Base-by-base conservation (phyloP, 768 basidiomycete genomes). In the Panus rudis region DNA sequence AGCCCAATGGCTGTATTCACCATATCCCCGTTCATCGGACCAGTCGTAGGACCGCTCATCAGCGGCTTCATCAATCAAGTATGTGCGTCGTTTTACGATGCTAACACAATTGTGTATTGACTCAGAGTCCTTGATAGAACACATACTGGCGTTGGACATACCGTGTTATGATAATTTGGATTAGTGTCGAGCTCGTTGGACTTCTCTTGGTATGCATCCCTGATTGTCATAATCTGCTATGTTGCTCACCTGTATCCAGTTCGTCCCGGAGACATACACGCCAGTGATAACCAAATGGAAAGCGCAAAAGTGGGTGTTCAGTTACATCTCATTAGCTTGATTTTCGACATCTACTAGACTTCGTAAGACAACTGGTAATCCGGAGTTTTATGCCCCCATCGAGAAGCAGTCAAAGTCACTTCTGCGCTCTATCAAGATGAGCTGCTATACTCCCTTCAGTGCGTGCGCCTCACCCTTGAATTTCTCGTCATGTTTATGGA, bases 131-230 rank as follows among this genome's bases (percentile, higher is more conserved):
- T 16, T 8, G 4, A 25, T 20, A 84, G 75, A 65, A 80, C 50
- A 48, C 71, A 1, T 52, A 71, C 35, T 85, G 84, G 84, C 63
- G 83, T 46, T 91, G 87, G 88, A 86, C 85, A 0, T 92, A 81
- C 62, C 77, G 79, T 43, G 62, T 84, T 13, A 57, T 82, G 44
- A 47, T 81, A 2, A 84, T 84, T 17, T 92, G 88, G 90, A 68
- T 73, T 1, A 76, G 74, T 37, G 62, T 62, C 3, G 71, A 86
- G 57, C 59, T 70, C 7, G 38, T 73, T 6, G 63, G 74, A 0
- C 61, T 91, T 6, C 54, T 78, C 35, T 12, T 75, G 33, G 81
- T 82, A 49, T 51, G 72, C 60, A 8, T 16, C 23, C 23, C 27
- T 10, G 12, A 16, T 33, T 5, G 7, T 14, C 13, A 30, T 26